Evolutionary conservation across 441 rosid species (phyloP).

Genomic region (Pelargonium fulgidum): DNA sequence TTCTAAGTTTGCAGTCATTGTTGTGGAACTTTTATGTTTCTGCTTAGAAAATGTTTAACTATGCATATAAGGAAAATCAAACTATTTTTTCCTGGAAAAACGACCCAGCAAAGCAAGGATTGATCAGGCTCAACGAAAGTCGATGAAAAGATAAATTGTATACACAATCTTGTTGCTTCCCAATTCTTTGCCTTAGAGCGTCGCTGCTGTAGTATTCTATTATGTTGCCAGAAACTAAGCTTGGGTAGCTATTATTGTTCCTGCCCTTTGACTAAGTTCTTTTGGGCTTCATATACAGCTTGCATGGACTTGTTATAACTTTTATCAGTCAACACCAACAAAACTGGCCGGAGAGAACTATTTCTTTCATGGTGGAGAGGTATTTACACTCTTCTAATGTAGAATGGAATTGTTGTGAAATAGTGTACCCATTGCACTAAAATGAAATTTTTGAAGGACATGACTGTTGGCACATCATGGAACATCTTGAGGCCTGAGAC

Average conservation of each 20-base stretch:
- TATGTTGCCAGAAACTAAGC: no score
- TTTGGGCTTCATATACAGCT: not conserved
- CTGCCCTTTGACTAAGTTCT: not conserved
- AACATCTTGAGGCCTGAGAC: constrained; percentile 6
- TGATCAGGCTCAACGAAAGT: no score
- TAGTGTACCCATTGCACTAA: not conserved
- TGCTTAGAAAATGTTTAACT: no score
- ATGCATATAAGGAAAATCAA: no score
- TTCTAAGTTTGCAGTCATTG: constrained; percentile 1
- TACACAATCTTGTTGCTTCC: no score
- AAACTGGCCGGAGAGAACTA: constrained; percentile 1
- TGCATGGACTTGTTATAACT: constrained; percentile 6
- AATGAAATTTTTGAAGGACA: not conserved
- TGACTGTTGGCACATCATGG: constrained; percentile 1
- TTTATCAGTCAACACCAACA: constrained; percentile 5
- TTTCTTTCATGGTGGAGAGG: constrained; percentile 2
- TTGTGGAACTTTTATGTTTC: not conserved
- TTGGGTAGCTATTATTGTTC: no score
- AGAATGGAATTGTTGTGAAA: not conserved
- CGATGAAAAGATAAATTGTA: no score
- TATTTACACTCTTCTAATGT: not conserved
- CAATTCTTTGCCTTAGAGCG: no score
- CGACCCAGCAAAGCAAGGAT: no score
- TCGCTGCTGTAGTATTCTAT: no score
- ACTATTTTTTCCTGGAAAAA: no score